Conservation (phyloP, 1,139 yeast species). For the Pneumocystis canis region DNA sequence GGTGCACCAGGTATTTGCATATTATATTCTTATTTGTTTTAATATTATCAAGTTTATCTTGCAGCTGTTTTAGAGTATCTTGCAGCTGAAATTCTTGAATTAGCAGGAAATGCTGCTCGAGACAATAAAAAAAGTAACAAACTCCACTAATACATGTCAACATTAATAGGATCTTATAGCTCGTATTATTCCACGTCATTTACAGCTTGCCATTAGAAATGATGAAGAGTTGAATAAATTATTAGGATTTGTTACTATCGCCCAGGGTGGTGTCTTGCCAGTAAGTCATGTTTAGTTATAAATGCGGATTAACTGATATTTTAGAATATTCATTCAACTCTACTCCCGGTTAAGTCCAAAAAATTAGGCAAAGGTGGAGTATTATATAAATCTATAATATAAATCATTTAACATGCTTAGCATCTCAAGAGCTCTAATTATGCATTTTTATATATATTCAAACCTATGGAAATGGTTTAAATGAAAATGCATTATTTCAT, state of each 20-base stretch:
- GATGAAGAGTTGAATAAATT: conserved; percentile 92
- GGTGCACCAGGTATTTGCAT: conserved; percentile 38
- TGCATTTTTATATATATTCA: not conserved
- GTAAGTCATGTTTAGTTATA: conserved; percentile 32
- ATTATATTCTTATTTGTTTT: not conserved
- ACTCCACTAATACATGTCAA: not conserved
- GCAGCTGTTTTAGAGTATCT: conserved; percentile 93
- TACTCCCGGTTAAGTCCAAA: conserved; percentile 78
- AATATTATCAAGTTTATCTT: conserved; percentile 57
- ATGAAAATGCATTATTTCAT: not conserved
- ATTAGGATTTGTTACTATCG: conserved; percentile 85
- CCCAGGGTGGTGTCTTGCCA: conserved; percentile 98
- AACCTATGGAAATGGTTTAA: not conserved
- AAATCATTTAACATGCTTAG: not conserved
- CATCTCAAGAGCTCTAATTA: not conserved
- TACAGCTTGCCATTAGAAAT: conserved; percentile 95
- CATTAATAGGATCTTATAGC: conserved; percentile 21
- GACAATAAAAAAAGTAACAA: conserved; percentile 67
- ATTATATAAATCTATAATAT: not conserved
- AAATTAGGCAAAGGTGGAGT: conserved; percentile 14
- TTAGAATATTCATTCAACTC: conserved; percentile 58
- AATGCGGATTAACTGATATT: not conserved
- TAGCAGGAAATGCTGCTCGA: conserved; percentile 98
- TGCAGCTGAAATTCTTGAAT: conserved; percentile 92
- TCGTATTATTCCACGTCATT: conserved; percentile 96